Evolutionary conservation across 1,284 basidiomycete species (phyloP).

Genomic region (Phenoliferia sp.): DNA sequence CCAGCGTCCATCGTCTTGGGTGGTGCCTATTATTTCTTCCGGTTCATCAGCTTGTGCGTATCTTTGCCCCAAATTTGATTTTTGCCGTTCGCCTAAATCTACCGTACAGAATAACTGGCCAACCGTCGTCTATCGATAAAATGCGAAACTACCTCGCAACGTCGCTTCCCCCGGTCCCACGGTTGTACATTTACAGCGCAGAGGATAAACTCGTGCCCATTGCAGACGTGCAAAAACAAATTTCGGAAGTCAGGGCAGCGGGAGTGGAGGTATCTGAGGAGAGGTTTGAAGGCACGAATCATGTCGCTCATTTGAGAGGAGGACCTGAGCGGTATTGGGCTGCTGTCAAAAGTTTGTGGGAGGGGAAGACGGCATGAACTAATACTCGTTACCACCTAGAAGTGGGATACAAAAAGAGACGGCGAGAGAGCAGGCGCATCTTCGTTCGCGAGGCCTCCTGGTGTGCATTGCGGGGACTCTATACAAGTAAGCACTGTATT

Average conservation of each 20-base stretch:
- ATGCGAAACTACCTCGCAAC: conserved; percentile 17
- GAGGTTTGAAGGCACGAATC: conserved; percentile 19
- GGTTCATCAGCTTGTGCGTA: conserved; percentile 13
- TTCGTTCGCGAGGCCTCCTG: too few relatives aligned
- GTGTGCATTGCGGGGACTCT: too few relatives aligned
- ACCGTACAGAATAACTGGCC: conserved; percentile 6
- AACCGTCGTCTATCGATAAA: conserved; percentile 6
- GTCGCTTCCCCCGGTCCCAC: conserved; percentile 14
- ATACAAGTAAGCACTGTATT: too few relatives aligned
- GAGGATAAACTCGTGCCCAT: conserved; percentile 20
- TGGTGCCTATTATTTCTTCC: conserved; percentile 4
- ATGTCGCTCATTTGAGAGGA: conserved; percentile 24
- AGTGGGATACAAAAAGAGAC: too few relatives aligned
- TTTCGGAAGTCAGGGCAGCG: not conserved
- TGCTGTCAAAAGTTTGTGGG: conserved; percentile 16
- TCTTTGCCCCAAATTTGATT: too few relatives aligned
- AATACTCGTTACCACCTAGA: too few relatives aligned
- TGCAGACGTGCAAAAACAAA: conserved; percentile 22
- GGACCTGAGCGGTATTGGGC: conserved; percentile 22
- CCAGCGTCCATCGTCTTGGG: conserved; percentile 11
- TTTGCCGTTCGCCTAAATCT: not conserved
- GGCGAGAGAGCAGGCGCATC: too few relatives aligned
- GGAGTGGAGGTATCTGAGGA: conserved; percentile 6
- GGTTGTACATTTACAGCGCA: conserved; percentile 25
- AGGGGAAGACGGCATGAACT: conserved; percentile 1